phyloP scores from a whole-genome alignment of 306 rosid genomes.

The Gleditsia sinensis region DNA sequence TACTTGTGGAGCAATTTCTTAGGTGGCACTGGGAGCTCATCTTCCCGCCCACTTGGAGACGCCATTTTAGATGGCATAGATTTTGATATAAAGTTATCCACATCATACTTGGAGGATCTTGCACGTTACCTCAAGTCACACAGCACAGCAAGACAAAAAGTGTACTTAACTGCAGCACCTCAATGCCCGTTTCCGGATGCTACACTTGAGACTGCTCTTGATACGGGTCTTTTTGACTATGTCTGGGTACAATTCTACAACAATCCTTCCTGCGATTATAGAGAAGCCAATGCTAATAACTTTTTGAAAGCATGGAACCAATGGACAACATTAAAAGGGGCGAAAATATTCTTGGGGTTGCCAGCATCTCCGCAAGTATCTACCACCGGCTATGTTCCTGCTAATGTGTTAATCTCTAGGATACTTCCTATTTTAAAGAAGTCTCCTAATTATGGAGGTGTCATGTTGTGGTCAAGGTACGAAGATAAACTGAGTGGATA shows the following conservation, averaged over 20 bases:
- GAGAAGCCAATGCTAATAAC: conserved; percentile 1
- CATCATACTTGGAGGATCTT: conserved; percentile 28
- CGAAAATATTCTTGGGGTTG: conserved; percentile 49
- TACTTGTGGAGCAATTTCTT: conserved; percentile 39
- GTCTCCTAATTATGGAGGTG: conserved; percentile 57
- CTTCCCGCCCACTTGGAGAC: conserved; percentile 39
- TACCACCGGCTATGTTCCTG: conserved; percentile 46
- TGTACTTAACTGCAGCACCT: conserved; percentile 56
- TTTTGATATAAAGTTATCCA: conserved; percentile 28
- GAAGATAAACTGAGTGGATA: conserved; percentile 43
- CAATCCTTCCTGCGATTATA: conserved; percentile 45
- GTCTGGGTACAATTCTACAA: conserved; percentile 52
- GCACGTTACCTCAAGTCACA: conserved; percentile 38
- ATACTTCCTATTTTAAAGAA: conserved; percentile 45
- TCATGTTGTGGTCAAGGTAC: conserved; percentile 59
- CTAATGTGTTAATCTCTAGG: conserved; percentile 37
- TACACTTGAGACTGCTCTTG: conserved; percentile 12
- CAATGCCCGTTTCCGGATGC: conserved; percentile 60
- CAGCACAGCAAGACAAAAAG: conserved; percentile 17
- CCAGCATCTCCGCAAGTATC: conserved; percentile 37
- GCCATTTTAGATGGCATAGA: conserved; percentile 39
- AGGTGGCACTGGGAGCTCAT: conserved; percentile 27
- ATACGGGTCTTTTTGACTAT: conserved; percentile 47
- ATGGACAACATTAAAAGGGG: conserved; percentile 42
- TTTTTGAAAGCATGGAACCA: conserved; percentile 43